Percentiles rank a stretch among this genome's conserved stretches.
phyloP scores from a whole-genome alignment of 192 early-diverging fungal species.

The Rhizophlyctis rosea region DNA sequence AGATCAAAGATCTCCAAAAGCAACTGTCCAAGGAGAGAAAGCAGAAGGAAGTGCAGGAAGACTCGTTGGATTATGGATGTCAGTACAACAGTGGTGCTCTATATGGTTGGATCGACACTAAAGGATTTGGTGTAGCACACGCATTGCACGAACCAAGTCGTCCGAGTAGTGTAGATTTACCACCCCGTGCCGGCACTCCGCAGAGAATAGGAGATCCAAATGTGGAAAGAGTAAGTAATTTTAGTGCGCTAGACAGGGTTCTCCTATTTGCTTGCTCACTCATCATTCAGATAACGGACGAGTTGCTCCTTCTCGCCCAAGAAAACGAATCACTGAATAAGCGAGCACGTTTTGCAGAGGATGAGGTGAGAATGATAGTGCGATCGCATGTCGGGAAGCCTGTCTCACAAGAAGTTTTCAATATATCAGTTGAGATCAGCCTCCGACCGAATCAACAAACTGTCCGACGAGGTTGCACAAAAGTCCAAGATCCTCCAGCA shows the following conservation, averaged over 20 bases:
- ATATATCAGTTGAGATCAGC: slow-evolving; percentile 37
- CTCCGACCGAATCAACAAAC: slow-evolving; percentile 30
- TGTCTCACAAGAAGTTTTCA: no score
- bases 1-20: slow-evolving; percentile 59
- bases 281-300: slow-evolving; percentile 32
- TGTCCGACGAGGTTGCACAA: slow-evolving; percentile 45
- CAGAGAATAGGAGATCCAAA: slow-evolving; percentile 37
- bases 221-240: slow-evolving; percentile 38
- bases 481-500: slow-evolving; percentile 52
- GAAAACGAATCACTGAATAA: slow-evolving; percentile 51
- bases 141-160: no score
- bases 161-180: no score
- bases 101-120: no score
- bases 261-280: no score
- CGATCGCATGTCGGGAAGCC: no score
- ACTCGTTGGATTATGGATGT: no score
- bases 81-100: no score
- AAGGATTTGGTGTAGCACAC: no score
- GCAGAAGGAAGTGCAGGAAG: slow-evolving; percentile 19
- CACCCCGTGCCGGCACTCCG: no score
- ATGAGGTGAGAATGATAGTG: slow-evolving; percentile 37
- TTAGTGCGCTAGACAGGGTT: no score
- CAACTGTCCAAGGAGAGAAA: slow-evolving; percentile 49
- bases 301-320: slow-evolving; percentile 42
- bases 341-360: slow-evolving; percentile 36